phyloP scores from a whole-genome alignment of 2,329 filamentous ascomycete genomes.

The Trichothecium sympodiale region DNA sequence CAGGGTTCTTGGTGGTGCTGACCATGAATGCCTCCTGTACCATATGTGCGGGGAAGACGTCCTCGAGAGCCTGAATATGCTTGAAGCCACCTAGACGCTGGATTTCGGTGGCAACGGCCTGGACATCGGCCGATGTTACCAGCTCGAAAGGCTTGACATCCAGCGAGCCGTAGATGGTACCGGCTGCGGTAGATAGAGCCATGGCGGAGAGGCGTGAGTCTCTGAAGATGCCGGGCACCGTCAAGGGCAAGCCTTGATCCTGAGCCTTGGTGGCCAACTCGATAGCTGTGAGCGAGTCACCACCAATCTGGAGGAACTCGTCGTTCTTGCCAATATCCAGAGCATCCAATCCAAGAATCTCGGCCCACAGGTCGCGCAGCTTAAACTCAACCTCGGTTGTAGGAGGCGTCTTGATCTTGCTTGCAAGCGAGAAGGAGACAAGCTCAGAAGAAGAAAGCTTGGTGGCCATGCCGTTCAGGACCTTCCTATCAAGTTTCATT shows the following conservation, averaged over 20 bases:
- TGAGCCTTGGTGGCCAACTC: background rate
- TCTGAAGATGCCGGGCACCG: background rate
- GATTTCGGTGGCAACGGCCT: background rate
- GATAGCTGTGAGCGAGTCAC: slow-evolving; percentile 9
- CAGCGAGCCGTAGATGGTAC: background rate
- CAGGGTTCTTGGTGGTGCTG: slow-evolving; percentile 4
- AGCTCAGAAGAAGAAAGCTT: background rate
- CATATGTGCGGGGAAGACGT: slow-evolving; percentile 2
- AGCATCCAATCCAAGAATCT: slow-evolving; percentile 4
- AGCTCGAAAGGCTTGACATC: background rate
- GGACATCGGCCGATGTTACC: background rate
- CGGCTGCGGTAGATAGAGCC: background rate
- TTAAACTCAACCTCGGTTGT: slow-evolving; percentile 1
- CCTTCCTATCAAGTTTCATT: slow-evolving; percentile 7
- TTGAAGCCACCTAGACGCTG: background rate
- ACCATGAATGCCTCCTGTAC: slow-evolving; percentile 5
- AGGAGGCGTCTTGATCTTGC: background rate
- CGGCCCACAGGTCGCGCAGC: slow-evolving; percentile 1
- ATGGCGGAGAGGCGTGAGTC: background rate
- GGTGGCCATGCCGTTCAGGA: background rate
- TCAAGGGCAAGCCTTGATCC: slow-evolving; percentile 4
- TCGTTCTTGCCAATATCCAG: slow-evolving; percentile 5
- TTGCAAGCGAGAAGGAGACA: background rate
- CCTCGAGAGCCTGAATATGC: slow-evolving; percentile 1
- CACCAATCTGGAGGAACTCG: slow-evolving; percentile 8